A percentile compares a stretch with the other conserved stretches of the same genome.
Evolutionary conservation across 768 basidiomycete genomes (phyloP).

Genomic region (Russula olivacea): DNA sequence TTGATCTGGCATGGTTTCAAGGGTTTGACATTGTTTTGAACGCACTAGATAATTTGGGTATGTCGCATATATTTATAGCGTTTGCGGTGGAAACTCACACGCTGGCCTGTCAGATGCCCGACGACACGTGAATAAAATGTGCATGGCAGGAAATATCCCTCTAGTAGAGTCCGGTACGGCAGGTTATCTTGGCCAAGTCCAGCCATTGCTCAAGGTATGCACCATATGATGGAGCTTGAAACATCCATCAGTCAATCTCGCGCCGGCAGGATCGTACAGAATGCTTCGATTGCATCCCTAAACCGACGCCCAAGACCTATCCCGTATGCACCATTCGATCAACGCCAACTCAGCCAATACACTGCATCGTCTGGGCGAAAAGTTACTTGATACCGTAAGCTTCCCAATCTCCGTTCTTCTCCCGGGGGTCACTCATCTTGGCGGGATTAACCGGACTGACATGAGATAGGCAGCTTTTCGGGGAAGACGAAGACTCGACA

Average conservation of each 20-base stretch:
- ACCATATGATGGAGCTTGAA: background rate
- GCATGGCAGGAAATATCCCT: slow-evolving; percentile 85
- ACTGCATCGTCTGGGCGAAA: slow-evolving; percentile 99
- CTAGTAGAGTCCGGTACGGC: slow-evolving; percentile 96
- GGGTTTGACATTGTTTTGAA: slow-evolving; percentile 91
- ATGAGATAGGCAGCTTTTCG: slow-evolving; percentile 75
- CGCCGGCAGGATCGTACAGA: slow-evolving; percentile 69
- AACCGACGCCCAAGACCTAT: slow-evolving; percentile 89
- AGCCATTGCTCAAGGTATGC: slow-evolving; percentile 79
- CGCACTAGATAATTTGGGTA: slow-evolving; percentile 93
- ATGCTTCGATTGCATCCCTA: slow-evolving; percentile 95
- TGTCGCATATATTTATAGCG: slow-evolving; percentile 26
- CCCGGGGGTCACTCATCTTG: background rate
- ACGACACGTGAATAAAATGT: slow-evolving; percentile 96
- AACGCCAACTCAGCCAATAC: slow-evolving; percentile 94
- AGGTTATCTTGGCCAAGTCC: slow-evolving; percentile 95
- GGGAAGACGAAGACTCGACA: slow-evolving; percentile 80
- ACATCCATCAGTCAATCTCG: background rate
- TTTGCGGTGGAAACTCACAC: background rate
- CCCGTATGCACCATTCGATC: slow-evolving; percentile 98
- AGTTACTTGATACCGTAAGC: slow-evolving; percentile 88
- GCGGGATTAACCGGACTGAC: background rate
- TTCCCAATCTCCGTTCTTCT: background rate
- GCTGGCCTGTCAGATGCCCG: slow-evolving; percentile 63
- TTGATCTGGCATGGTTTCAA: slow-evolving; percentile 85